Conservation (phyloP, 2,329 filamentous ascomycete species). For the Coleophoma crateriformis region DNA sequence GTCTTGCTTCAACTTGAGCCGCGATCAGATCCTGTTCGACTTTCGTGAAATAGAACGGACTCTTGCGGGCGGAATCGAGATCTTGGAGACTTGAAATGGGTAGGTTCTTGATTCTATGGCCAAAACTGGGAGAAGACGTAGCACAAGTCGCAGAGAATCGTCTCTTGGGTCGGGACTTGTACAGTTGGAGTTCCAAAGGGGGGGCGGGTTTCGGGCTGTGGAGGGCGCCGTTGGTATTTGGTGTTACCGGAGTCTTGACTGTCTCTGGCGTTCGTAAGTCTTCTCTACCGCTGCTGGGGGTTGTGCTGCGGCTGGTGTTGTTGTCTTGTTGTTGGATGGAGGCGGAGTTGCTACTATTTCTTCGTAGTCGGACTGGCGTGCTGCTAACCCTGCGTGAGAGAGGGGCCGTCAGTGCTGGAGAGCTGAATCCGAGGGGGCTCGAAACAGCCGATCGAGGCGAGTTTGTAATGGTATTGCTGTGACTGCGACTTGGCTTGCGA, state of each 20-base stretch:
- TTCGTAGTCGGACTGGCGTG: too few relatives aligned
- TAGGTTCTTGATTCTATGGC: background rate
- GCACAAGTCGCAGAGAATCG: too few relatives aligned
- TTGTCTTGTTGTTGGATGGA: too few relatives aligned
- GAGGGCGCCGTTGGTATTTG: too few relatives aligned
- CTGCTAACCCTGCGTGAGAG: background rate
- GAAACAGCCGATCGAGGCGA: constrained; percentile 3
- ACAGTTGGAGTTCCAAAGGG: too few relatives aligned
- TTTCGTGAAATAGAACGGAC: constrained; percentile 10
- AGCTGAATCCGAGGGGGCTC: background rate
- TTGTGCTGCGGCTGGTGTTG: too few relatives aligned
- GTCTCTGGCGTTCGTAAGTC: too few relatives aligned
- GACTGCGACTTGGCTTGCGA: constrained; percentile 3
- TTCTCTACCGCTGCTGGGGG: too few relatives aligned
- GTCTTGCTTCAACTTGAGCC: constrained; percentile 6
- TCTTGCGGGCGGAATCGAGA: background rate
- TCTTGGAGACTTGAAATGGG: background rate
- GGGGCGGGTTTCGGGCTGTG: too few relatives aligned
- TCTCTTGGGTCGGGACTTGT: too few relatives aligned
- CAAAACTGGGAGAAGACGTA: background rate
- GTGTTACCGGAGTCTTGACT: too few relatives aligned
- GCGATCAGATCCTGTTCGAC: constrained; percentile 10
- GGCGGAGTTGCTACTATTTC: too few relatives aligned
- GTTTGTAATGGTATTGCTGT: background rate
- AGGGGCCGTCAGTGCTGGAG: background rate